These are phyloP conservation scores for Grifola frondosa DNA, from an alignment of 1,284 basidiomycete genomes.

Conservation along the genomic window DNA sequence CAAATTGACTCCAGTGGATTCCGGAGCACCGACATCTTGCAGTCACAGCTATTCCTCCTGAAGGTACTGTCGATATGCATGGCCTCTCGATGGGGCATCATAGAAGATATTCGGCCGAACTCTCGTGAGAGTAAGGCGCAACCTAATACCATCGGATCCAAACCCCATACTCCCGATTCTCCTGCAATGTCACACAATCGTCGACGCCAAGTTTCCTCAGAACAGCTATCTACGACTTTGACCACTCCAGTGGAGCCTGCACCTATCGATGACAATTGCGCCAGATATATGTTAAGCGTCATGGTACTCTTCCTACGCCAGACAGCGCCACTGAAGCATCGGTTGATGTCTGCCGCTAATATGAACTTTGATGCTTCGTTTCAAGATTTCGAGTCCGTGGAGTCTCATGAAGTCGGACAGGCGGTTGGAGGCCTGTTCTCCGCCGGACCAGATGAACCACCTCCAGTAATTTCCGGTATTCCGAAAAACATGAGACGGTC, in stretches of 20 bases:
- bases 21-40: conserved; percentile 71
- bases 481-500: conserved; percentile 22
- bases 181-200: conserved; percentile 28
- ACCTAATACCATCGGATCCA: conserved; percentile 25
- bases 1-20: conserved; percentile 52
- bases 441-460: conserved; percentile 15
- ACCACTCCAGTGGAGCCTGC: conserved; percentile 65
- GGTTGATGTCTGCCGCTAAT: conserved; percentile 62
- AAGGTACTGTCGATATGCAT: conserved; percentile 81
- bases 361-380: conserved; percentile 66
- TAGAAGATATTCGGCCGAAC: conserved; percentile 37
- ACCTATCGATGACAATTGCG: conserved; percentile 82
- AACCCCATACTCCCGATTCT: conserved; percentile 35
- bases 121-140: conserved; percentile 42
- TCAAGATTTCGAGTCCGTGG: conserved; percentile 65
- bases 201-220: conserved; percentile 38
- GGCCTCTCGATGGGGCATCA: conserved; percentile 71
- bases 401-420: conserved; percentile 37
- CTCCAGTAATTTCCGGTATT: conserved; percentile 17
- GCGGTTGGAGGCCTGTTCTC: conserved; percentile 11
- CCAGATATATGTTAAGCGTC: conserved; percentile 82
- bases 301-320: conserved; percentile 83
- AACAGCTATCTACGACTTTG: conserved; percentile 37
- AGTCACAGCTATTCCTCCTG: conserved; percentile 88
- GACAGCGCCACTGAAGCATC: conserved; percentile 56